Conservation (phyloP, 2,329 filamentous ascomycete species). For the Furcasterigmium sp. region DNA sequence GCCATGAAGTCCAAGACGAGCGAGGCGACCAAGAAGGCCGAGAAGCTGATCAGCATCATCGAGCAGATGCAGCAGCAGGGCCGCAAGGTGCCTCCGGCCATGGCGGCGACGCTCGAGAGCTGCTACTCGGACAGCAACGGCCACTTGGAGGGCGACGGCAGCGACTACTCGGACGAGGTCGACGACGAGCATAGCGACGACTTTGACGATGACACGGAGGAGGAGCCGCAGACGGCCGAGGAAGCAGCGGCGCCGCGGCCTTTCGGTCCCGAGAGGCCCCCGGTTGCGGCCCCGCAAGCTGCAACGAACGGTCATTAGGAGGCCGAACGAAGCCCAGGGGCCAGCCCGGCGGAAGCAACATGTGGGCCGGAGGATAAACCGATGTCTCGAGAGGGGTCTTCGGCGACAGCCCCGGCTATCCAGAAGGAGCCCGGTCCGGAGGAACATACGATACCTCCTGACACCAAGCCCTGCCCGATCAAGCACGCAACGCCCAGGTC, state of each 20-base stretch:
- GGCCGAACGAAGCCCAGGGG: slow-evolving; percentile 10
- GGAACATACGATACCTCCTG: too few species aligned
- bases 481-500: too few species aligned
- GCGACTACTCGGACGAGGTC: slow-evolving; percentile 60
- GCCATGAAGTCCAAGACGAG: slow-evolving; percentile 64
- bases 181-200: slow-evolving; percentile 61
- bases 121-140: slow-evolving; percentile 50
- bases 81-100: slow-evolving; percentile 65
- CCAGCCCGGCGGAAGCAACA: slow-evolving; percentile 1
- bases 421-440: too few species aligned
- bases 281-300: slow-evolving; percentile 23
- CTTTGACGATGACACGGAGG: slow-evolving; percentile 56
- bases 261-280: slow-evolving; percentile 44
- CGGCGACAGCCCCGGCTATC: too few species aligned
- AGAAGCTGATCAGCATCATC: slow-evolving; percentile 90
- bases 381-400: too few species aligned
- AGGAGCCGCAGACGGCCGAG: slow-evolving; percentile 35
- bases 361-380: too few species aligned
- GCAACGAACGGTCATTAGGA: slow-evolving; percentile 39
- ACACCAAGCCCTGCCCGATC: too few species aligned
- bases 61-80: slow-evolving; percentile 95
- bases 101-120: slow-evolving; percentile 54
- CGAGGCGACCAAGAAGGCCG: slow-evolving; percentile 61
- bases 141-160: slow-evolving; percentile 49
- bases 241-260: slow-evolving; percentile 29